These are phyloP conservation scores for Sporopachydermia quercuum DNA, from an alignment of 805 yeast genomes.

Conservation along the genomic window DNA sequence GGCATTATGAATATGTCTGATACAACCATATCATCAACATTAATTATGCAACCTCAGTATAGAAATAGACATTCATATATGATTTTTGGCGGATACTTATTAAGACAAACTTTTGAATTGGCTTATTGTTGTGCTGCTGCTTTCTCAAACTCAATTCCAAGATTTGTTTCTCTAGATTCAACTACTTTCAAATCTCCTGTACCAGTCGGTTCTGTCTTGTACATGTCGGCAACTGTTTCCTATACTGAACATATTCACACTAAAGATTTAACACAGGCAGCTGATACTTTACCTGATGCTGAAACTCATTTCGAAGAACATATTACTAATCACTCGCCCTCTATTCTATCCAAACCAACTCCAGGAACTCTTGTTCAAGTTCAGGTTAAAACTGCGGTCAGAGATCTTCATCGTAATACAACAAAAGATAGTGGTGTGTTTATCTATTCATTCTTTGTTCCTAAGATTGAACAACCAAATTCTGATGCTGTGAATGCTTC, in stretches of 20 bases:
- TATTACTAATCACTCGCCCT: slow-evolving; percentile 21
- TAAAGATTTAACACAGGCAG: background rate
- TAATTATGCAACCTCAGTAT: slow-evolving; percentile 93
- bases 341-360: slow-evolving; percentile 41
- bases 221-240: slow-evolving; percentile 67
- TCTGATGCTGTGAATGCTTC: slow-evolving; percentile 27
- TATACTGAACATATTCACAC: slow-evolving; percentile 68
- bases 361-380: slow-evolving; percentile 78
- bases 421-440: slow-evolving; percentile 72
- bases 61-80: slow-evolving; percentile 88
- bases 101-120: slow-evolving; percentile 85
- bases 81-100: slow-evolving; percentile 89
- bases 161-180: slow-evolving; percentile 81
- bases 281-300: background rate
- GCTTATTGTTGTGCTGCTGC: slow-evolving; percentile 91
- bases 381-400: slow-evolving; percentile 70
- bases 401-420: slow-evolving; percentile 45
- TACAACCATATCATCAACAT: slow-evolving; percentile 56
- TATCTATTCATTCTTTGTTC: slow-evolving; percentile 74
- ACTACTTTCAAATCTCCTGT: slow-evolving; percentile 90
- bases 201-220: slow-evolving; percentile 85
- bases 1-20: slow-evolving; percentile 54
- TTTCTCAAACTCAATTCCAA: slow-evolving; percentile 69
- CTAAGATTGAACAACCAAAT: slow-evolving; percentile 6
- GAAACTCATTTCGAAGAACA: slow-evolving; percentile 11